Conservation (phyloP, 805 yeast species). For the Hemisphaericaspora nanyangensis region DNA sequence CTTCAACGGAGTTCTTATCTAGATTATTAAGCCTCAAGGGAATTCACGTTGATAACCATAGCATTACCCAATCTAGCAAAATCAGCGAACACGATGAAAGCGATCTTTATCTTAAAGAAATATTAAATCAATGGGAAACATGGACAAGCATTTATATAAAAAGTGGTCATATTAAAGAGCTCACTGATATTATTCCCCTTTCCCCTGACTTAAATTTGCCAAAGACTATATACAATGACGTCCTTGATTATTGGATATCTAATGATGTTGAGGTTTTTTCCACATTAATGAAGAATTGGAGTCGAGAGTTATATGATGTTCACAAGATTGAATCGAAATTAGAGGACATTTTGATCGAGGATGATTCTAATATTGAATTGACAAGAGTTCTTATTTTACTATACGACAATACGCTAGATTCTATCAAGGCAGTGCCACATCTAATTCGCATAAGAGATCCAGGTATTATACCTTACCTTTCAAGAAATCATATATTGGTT, state of each 20-base stretch:
- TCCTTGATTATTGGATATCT: constrained; percentile 50
- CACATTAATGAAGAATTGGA: constrained; percentile 54
- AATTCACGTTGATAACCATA: constrained; percentile 27
- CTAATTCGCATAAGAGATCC: constrained; percentile 54
- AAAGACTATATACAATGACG: constrained; percentile 22
- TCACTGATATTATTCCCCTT: constrained; percentile 58
- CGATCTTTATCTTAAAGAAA: constrained; percentile 19
- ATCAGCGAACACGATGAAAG: constrained; percentile 14
- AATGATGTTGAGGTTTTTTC: constrained; percentile 29
- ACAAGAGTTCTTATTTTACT: constrained; percentile 48
- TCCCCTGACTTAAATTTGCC: constrained; percentile 32
- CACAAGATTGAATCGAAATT: constrained; percentile 41
- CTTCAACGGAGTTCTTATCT: constrained; percentile 49
- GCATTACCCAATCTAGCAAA: constrained; percentile 24
- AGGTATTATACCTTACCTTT: constrained; percentile 52
- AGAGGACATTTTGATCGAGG: constrained; percentile 42
- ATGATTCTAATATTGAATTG: constrained; percentile 17
- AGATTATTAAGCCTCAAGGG: constrained; percentile 18
- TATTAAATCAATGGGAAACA: constrained; percentile 53
- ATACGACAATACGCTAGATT: constrained; percentile 55
- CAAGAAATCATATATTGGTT: constrained; percentile 58
- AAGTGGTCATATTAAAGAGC: constrained; percentile 38
- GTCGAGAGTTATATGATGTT: constrained; percentile 47
- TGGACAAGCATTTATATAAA: constrained; percentile 56
- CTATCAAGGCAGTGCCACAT: constrained; percentile 61